Conservation (phyloP, 2,329 filamentous ascomycete genomes). For the Neofusicoccum cordaticola region DNA sequence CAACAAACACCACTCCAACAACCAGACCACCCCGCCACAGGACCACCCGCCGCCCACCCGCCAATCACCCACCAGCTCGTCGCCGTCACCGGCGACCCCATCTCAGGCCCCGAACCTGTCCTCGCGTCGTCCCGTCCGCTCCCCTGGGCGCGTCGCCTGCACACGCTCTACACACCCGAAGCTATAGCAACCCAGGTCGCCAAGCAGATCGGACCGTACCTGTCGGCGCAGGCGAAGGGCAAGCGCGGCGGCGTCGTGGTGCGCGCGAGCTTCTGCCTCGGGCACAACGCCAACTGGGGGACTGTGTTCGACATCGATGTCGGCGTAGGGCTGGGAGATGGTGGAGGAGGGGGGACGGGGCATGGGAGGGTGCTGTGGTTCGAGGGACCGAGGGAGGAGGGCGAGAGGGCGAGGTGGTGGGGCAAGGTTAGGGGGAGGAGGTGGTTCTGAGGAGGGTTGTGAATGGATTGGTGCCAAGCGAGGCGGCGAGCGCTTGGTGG, state of each 20-base stretch:
- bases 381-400: slow-evolving; percentile 44
- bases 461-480: too few species aligned
- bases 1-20: not conserved
- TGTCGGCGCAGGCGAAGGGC: slow-evolving; percentile 41
- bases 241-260: slow-evolving; percentile 43
- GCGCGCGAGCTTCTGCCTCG: slow-evolving; percentile 46
- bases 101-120: slow-evolving; percentile 25
- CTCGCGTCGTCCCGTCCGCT: slow-evolving; percentile 22
- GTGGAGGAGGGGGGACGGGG: not conserved
- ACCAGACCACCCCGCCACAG: not conserved
- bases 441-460: slow-evolving; percentile 39
- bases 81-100: slow-evolving; percentile 24
- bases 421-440: slow-evolving; percentile 42
- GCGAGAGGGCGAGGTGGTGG: slow-evolving; percentile 40
- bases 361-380: slow-evolving; percentile 33
- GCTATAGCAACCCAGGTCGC: slow-evolving; percentile 42
- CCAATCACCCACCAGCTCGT: not conserved
- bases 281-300: slow-evolving; percentile 27
- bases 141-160: slow-evolving; percentile 42
- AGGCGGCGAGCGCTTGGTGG: too few species aligned
- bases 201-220: slow-evolving; percentile 37
- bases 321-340: slow-evolving; percentile 29
- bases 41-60: not conserved
- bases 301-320: slow-evolving; percentile 49
- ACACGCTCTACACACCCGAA: slow-evolving; percentile 38